phyloP scores from a whole-genome alignment of 164 flowering plant species.

The Macadamia tetraphylla region DNA sequence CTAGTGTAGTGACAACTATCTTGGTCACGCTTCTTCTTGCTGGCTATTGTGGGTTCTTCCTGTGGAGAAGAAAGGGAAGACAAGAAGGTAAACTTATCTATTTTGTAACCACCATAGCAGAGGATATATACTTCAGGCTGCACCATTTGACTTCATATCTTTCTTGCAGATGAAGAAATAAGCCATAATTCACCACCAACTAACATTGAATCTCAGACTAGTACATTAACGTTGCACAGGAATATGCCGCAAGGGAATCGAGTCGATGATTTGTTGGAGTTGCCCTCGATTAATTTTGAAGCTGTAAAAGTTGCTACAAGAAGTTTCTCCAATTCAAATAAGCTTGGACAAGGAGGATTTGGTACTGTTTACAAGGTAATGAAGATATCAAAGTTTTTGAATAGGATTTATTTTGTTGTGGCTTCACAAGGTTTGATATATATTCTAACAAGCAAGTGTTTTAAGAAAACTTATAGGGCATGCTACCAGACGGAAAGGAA shows the following conservation, averaged over 20 bases:
- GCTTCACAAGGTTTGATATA: no score
- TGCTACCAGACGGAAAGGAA: conserved; percentile 12
- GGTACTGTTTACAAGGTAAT: conserved; percentile 28
- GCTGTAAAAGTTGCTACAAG: conserved; percentile 18
- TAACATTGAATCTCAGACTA: no score
- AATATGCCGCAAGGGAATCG: no score
- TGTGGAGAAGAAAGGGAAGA: background rate
- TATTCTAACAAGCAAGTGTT: no score
- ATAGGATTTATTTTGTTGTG: background rate
- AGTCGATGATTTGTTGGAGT: conserved; percentile 1
- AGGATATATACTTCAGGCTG: no score
- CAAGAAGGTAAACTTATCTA: background rate
- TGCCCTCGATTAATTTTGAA: conserved; percentile 17
- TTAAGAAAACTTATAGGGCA: conserved; percentile 8
- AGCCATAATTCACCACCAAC: no score
- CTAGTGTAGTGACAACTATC: background rate
- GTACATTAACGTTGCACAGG: no score
- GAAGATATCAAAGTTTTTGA: background rate
- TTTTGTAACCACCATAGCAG: no score
- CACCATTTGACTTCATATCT: no score
- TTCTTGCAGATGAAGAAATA: no score
- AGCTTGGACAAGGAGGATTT: conserved; percentile 35
- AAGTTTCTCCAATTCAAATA: conserved; percentile 20
- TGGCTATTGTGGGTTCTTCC: background rate
- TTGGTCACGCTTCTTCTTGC: background rate